A percentile compares a stretch with the other conserved stretches of the same genome.
Conservation (phyloP, 441 rosid species). For the Corymbia citriodora region DNA sequence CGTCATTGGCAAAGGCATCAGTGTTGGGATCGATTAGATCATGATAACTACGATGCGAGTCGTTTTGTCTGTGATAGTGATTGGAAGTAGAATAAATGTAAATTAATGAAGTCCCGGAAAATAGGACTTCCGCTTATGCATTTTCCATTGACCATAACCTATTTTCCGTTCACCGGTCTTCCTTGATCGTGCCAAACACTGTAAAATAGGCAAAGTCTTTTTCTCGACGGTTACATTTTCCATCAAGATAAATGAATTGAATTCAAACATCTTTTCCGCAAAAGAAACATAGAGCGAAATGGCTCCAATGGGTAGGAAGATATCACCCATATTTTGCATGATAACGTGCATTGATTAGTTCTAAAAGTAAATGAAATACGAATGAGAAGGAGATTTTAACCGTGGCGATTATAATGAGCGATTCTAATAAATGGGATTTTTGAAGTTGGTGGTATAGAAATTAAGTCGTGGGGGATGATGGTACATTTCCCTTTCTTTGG, state of each 20-base stretch:
- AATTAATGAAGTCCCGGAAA: not conserved
- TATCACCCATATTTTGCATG: not conserved
- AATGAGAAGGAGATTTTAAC: not conserved
- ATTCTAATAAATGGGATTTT: conserved; percentile 10
- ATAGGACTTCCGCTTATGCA: not conserved
- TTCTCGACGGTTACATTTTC: not conserved
- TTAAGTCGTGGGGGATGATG: conserved; percentile 14
- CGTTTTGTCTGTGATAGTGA: not conserved
- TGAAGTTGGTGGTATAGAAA: conserved; percentile 11
- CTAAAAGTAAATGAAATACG: not conserved
- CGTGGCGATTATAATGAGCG: not conserved
- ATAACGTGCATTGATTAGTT: not conserved
- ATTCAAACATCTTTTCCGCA: not conserved
- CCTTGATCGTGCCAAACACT: not conserved
- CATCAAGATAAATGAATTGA: not conserved
- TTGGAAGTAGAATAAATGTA: not conserved
- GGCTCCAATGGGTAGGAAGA: not conserved
- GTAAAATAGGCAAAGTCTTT: not conserved
- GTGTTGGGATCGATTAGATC: not conserved
- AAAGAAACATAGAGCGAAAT: not conserved
- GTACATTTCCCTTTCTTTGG: conserved; percentile 30
- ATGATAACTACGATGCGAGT: not conserved
- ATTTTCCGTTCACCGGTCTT: not conserved
- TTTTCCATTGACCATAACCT: not conserved
- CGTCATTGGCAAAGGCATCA: not conserved